phyloP scores from a whole-genome alignment of 306 rosid genomes.

The Corylus heterophylla region DNA sequence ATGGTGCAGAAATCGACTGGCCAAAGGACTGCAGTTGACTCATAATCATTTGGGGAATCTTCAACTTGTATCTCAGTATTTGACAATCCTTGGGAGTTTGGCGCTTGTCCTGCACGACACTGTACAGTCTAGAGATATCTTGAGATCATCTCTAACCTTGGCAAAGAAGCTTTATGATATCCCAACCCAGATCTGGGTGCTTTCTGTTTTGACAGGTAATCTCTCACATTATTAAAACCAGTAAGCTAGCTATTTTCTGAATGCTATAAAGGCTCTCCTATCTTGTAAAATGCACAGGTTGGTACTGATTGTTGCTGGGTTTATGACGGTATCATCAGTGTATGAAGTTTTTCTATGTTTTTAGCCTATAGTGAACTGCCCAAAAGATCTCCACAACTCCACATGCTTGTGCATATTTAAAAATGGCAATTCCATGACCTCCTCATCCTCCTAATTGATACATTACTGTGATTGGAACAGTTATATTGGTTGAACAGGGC shows the following conservation, averaged over 20 bases:
- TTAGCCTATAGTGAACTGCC: not conserved
- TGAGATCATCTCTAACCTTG: constrained; percentile 92
- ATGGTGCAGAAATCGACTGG: constrained; percentile 80
- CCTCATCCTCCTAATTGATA: not conserved
- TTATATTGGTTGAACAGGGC: not conserved
- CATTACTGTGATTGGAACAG: not conserved
- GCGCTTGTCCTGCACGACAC: constrained; percentile 85
- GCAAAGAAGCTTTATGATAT: constrained; percentile 93
- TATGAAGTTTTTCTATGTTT: constrained; percentile 2
- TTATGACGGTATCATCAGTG: not conserved
- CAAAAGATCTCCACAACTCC: not conserved
- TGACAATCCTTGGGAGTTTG: constrained; percentile 93
- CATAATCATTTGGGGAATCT: constrained; percentile 89
- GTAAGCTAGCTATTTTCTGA: not conserved
- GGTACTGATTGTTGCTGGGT: not conserved
- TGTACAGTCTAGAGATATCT: constrained; percentile 89
- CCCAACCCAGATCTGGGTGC: constrained; percentile 97
- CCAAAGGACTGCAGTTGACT: constrained; percentile 94
- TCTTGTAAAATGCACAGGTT: constrained; percentile 4
- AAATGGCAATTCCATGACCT: not conserved
- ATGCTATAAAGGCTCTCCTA: constrained; percentile 11
- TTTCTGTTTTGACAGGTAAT: constrained; percentile 81
- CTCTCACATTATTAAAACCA: not conserved
- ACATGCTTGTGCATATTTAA: not conserved
- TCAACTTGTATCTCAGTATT: constrained; percentile 91